Conservation (phyloP, 2,329 filamentous ascomycete genomes). For the Fusarium solani-melongenae region DNA sequence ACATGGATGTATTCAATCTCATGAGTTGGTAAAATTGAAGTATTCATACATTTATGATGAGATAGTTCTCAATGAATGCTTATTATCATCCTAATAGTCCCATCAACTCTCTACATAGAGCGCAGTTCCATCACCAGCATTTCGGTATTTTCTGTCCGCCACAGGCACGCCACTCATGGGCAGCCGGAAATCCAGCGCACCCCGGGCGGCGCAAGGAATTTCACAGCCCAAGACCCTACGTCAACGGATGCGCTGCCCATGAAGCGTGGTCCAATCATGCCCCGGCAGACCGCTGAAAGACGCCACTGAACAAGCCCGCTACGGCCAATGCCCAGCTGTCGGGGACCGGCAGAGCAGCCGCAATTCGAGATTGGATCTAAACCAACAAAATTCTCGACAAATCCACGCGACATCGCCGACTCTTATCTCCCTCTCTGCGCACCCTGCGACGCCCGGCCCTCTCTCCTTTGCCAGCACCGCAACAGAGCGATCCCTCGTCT, state of each 20-base stretch:
- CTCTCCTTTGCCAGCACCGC: slow-evolving; percentile 4
- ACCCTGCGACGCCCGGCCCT: slow-evolving; percentile 27
- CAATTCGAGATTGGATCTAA: slow-evolving; percentile 29
- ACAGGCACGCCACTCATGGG: not conserved
- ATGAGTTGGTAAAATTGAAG: not conserved
- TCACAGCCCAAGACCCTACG: not conserved
- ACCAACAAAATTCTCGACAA: slow-evolving; percentile 37
- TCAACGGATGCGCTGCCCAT: not conserved
- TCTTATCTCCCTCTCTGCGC: slow-evolving; percentile 14
- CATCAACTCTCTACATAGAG: not conserved
- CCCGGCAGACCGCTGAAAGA: slow-evolving; percentile 22
- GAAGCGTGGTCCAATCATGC: not conserved
- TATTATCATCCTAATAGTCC: too few relatives aligned
- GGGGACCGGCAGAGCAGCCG: slow-evolving; percentile 22
- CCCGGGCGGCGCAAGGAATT: not conserved
- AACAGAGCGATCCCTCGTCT: slow-evolving; percentile 20
- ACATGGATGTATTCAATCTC: not conserved
- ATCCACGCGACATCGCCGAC: slow-evolving; percentile 27
- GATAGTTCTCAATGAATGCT: too few relatives aligned
- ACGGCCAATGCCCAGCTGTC: slow-evolving; percentile 4
- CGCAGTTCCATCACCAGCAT: not conserved
- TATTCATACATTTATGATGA: not conserved
- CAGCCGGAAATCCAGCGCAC: not conserved
- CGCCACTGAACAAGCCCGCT: slow-evolving; percentile 21
- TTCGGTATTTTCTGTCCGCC: not conserved